Evolutionary conservation across 1,284 basidiomycete species (phyloP).

Genomic region (Prillingera fragicola): DNA sequence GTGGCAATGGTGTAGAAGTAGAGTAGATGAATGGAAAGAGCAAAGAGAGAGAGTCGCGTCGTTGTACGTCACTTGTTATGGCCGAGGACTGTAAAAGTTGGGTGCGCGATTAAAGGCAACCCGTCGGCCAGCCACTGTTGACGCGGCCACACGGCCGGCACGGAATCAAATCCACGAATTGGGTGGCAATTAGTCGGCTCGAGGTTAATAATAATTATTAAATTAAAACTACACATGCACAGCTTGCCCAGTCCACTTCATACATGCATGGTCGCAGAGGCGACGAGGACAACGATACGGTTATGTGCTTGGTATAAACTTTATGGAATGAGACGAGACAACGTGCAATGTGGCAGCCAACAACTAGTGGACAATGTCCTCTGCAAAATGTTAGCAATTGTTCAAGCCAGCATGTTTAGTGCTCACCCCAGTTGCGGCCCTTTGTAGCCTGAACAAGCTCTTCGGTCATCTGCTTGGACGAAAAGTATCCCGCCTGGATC

Average conservation of each 20-base stretch:
- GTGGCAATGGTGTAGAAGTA: not conserved
- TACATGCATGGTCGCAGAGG: not conserved
- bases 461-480: conserved; percentile 64
- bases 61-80: not conserved
- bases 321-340: not conserved
- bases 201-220: too few relatives aligned
- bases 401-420: not conserved
- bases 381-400: conserved; percentile 11
- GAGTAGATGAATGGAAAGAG: not conserved
- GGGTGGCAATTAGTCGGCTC: too few relatives aligned
- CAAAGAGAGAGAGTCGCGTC: not conserved
- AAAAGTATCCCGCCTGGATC: conserved; percentile 89
- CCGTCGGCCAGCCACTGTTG: too few relatives aligned
- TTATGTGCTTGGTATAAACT: not conserved
- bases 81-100: not conserved
- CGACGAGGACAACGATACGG: not conserved
- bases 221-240: too few relatives aligned
- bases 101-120: too few relatives aligned
- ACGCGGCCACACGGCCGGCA: too few relatives aligned
- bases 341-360: not conserved
- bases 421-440: conserved; percentile 72
- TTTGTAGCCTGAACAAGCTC: conserved; percentile 77
- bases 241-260: too few relatives aligned
- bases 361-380: conserved; percentile 29
- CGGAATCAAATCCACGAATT: not conserved